Evolutionary conservation across 2,329 filamentous ascomycete genomes (phyloP), one percentile per base, ranked within the genome.

Genomic region (Penicillium thymicola): DNA sequence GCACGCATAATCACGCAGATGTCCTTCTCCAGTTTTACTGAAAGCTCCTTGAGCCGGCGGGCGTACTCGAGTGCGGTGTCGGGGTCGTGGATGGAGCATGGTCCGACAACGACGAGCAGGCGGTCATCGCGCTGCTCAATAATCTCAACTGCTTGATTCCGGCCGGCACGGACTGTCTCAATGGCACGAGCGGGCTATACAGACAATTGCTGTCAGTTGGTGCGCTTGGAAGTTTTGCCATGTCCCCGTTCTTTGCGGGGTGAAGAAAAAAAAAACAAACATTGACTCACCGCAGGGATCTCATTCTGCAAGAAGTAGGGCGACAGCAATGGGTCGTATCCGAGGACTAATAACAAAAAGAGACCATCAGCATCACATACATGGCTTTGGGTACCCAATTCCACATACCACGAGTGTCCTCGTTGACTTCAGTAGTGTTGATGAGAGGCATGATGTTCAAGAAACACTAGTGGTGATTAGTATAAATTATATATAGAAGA

Each of bases 31-130:
- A 97, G 87, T 81, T 89, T 90, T 63, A 89, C 85, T 58, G 92
- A 85, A 46, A 97, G 80, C 51, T 81, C 78, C 78, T 91, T 89
- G 47, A 99, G 84, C 55, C 88, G 85, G 60, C 82, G 78, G 73
- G 89, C 90, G 82, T 99, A 99, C 76, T 97, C 92, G 67, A 95
- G 81, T 40, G 94, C 94, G 14, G 86, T 86, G 47, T 82, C 85
- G 9, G 94, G 94, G 77, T 99, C 94, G 80, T 99, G 94, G 72
- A 99, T 93, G 28, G 92, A 97, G 82, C 94, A 99, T 51, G 94
- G 94, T 2, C 94, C 94, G 71, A 95, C 89, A 70, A 99, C 87
- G 69, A 97, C 94, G 60, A 99, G 85, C 34, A 99, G 89, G 59
- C 92, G 89, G 79, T 96, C 91, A 75, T 86, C 87, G 63, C 85